Percentiles rank a stretch among this genome's conserved stretches.
Conservation (phyloP, 2,329 filamentous ascomycete genomes). For the Paramyrothecium sp. region DNA sequence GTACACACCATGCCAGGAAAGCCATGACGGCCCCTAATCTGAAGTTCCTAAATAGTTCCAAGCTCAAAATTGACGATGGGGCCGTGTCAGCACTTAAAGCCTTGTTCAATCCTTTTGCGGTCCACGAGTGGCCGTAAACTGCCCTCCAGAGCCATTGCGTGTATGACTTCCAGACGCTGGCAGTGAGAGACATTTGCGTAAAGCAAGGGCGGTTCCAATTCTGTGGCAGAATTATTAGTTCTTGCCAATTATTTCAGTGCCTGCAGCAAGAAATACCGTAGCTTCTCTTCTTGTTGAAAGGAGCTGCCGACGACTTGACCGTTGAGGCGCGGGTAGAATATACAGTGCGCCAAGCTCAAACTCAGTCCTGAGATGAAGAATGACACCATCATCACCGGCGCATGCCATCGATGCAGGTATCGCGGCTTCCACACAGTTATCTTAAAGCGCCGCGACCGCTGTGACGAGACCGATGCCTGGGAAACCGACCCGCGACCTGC, state of each 20-base stretch:
- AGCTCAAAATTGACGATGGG: background rate
- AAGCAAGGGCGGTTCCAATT: background rate
- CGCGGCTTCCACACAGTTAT: background rate
- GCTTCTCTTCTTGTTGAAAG: background rate
- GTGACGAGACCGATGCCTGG: background rate
- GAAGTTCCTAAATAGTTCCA: background rate
- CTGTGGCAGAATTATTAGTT: background rate
- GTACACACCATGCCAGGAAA: background rate
- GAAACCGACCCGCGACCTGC: background rate
- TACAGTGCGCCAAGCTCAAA: background rate
- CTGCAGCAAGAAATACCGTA: background rate
- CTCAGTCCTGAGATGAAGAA: background rate
- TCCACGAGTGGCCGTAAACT: conserved; percentile 4
- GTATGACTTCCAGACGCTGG: conserved; percentile 7
- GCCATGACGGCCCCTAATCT: background rate
- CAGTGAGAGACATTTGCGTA: conserved; percentile 4
- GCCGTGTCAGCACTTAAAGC: conserved; percentile 2
- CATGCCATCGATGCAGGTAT: conserved; percentile 1
- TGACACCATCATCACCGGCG: background rate
- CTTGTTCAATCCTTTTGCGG: conserved; percentile 6
- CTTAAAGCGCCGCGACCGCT: background rate
- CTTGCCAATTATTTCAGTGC: background rate
- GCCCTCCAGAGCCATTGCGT: conserved; percentile 8
- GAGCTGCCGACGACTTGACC: background rate
- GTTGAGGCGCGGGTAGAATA: background rate